Evolutionary conservation across 768 basidiomycete species (phyloP).

Genomic region (Pulveroboletus frians): DNA sequence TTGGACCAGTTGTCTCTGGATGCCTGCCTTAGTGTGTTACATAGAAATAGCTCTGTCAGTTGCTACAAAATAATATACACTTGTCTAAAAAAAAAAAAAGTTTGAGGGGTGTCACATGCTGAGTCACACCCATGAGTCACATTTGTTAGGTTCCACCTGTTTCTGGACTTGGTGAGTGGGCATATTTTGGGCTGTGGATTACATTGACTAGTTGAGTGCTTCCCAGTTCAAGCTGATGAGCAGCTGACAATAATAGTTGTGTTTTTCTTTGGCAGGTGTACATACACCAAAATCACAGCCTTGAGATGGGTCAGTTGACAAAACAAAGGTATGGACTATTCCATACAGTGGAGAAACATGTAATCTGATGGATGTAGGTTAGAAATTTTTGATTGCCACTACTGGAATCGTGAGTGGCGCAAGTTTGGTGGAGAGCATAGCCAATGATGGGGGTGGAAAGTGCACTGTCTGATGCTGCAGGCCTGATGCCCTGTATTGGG

Average conservation of each 20-base stretch:
- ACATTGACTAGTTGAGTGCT: neutral
- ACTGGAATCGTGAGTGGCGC: slow-evolving; percentile 85
- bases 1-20: too few species aligned
- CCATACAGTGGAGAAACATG: neutral
- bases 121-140: too few species aligned
- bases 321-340: slow-evolving; percentile 56
- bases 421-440: slow-evolving; percentile 65
- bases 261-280: slow-evolving; percentile 96
- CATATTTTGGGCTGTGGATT: neutral
- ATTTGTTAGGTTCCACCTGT: slow-evolving; percentile 25
- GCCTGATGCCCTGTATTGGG: slow-evolving; percentile 2
- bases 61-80: too few species aligned
- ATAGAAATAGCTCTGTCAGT: too few species aligned
- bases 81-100: too few species aligned
- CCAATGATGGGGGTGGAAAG: slow-evolving; percentile 35
- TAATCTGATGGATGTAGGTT: slow-evolving; percentile 45
- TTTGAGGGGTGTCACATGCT: too few species aligned
- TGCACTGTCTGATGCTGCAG: slow-evolving; percentile 38
- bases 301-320: slow-evolving; percentile 88
- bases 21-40: too few species aligned
- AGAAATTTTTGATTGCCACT: slow-evolving; percentile 84
- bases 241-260: slow-evolving; percentile 79
- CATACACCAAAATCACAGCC: slow-evolving; percentile 95
- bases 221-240: slow-evolving; percentile 47
- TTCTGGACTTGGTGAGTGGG: slow-evolving; percentile 34